Base-by-base conservation (phyloP, 2,329 filamentous ascomycete species). In the Fulvia fulva region DNA sequence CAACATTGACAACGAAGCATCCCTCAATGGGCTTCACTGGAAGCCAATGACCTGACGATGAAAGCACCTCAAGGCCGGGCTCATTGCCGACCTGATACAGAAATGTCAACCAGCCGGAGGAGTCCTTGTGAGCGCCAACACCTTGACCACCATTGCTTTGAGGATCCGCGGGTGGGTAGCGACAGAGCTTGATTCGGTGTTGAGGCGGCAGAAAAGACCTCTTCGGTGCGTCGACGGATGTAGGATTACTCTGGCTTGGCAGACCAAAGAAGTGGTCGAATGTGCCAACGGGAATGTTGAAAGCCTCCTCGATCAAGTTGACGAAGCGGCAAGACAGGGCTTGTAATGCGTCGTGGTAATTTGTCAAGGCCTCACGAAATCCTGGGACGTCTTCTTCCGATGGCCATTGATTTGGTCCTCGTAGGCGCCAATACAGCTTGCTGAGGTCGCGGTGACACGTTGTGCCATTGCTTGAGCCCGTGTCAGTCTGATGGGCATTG, bases 61-160 rank as follows among this genome's bases (percentile, higher is more conserved):
- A 79, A 16, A 85, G 75, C 0, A 79, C 80, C 64, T 84, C 79
- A 0, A 84, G 71, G 0, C 82, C 79, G 41, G 76, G 72, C 3
- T 81, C 78, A 2, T 79, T 77, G 0, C 80, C 83, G 6, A 83
- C 81, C 67, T 87, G 85, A 1, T 84, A 78, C 3, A 87, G 77
- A 61, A 87, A 86, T 0, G 84, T 87, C 74, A 84, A 83, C 82
- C 83, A 86, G 3, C 83, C 83, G 0, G 82, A 85, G 0, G 80
- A 85, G 67, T 85, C 82, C 65, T 86, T 86, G 71, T 86, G 83
- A 0, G 84, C 80, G 0, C 83, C 84, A 1, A 86, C 83, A 1
- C 83, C 83, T 70, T 86, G 83, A 2, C 65, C 50, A 2, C 22
- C 46, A 14, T 53, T 1, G 56, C 45, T n/a, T 9, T 64, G 59